Conservation (phyloP, 371 early-diverging fungal species). For the Mortierella sp. region DNA sequence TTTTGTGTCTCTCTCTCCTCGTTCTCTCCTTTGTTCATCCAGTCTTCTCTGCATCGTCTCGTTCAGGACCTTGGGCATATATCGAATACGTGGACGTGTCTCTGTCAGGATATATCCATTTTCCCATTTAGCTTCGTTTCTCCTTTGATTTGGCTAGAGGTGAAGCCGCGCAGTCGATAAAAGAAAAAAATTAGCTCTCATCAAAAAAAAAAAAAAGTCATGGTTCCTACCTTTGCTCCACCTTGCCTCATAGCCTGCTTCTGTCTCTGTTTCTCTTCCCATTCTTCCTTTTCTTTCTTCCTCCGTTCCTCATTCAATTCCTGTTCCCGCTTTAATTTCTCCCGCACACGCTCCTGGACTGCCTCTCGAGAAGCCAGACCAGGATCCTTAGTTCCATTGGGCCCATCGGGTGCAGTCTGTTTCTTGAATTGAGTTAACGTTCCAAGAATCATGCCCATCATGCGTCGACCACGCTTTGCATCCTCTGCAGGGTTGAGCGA, state of each 20-base stretch:
- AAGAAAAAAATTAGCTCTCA: no score
- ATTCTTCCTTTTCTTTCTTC: constrained; percentile 22
- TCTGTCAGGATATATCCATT: constrained; percentile 46
- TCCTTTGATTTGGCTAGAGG: constrained; percentile 1
- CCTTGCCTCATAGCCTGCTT: constrained; percentile 3
- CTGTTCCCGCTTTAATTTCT: constrained; percentile 30
- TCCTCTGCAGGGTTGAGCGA: constrained; percentile 36
- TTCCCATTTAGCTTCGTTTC: constrained; percentile 16
- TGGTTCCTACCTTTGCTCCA: not conserved
- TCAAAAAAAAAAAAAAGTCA: not conserved
- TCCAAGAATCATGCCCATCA: constrained; percentile 56
- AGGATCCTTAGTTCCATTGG: not conserved
- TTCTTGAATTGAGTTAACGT: constrained; percentile 46
- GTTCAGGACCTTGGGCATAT: constrained; percentile 50
- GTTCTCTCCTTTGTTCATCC: constrained; percentile 11
- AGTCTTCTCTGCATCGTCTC: constrained; percentile 23
- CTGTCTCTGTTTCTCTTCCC: constrained; percentile 13
- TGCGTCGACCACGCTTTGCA: constrained; percentile 38
- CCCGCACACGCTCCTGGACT: constrained; percentile 41
- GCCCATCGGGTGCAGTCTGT: not conserved
- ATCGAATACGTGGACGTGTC: constrained; percentile 41
- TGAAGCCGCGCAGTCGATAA: not conserved
- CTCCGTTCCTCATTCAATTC: constrained; percentile 24
- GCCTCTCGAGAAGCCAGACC: constrained; percentile 29
- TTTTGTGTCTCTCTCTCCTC: not conserved